Evolutionary conservation across 2,329 filamentous ascomycete species (phyloP).

Genomic region (Cyanodermella asteris): DNA sequence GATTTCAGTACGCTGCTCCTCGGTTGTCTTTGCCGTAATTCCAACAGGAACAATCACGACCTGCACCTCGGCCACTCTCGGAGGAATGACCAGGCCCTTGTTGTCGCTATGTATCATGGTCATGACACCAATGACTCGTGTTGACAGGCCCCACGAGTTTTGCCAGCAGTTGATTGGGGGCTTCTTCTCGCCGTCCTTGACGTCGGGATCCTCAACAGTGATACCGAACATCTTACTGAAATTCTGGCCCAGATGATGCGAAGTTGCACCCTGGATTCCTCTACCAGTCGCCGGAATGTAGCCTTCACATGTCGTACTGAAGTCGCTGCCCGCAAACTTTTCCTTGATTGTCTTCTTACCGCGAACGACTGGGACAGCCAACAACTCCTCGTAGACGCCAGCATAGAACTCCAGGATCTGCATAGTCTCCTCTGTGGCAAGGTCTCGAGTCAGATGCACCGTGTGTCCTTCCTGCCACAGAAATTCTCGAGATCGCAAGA

Average conservation of each 20-base stretch:
- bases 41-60: conserved; percentile 79
- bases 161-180: conserved; percentile 81
- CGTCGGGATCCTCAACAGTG: conserved; percentile 73
- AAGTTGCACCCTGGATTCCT: conserved; percentile 90
- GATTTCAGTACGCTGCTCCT: conserved; percentile 58
- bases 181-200: conserved; percentile 49
- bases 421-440: conserved; percentile 65
- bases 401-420: conserved; percentile 89
- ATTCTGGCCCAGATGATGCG: conserved; percentile 87
- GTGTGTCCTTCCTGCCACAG: conserved; percentile 96
- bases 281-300: conserved; percentile 91
- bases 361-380: conserved; percentile 85
- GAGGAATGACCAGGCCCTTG: conserved; percentile 82
- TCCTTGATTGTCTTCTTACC: conserved; percentile 93
- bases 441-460: conserved; percentile 66
- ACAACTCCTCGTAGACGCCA: conserved; percentile 73
- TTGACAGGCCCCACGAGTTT: conserved; percentile 97
- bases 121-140: conserved; percentile 94
- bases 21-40: conserved; percentile 65
- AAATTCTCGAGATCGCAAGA: conserved; percentile 84
- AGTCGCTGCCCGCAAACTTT: conserved; percentile 91
- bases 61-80: conserved; percentile 70
- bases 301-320: conserved; percentile 90
- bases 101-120: conserved; percentile 95
- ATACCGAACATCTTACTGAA: conserved; percentile 99